Evolutionary conservation across 2,329 filamentous ascomycete genomes (phyloP).

Genomic region (Xylariales sp.): DNA sequence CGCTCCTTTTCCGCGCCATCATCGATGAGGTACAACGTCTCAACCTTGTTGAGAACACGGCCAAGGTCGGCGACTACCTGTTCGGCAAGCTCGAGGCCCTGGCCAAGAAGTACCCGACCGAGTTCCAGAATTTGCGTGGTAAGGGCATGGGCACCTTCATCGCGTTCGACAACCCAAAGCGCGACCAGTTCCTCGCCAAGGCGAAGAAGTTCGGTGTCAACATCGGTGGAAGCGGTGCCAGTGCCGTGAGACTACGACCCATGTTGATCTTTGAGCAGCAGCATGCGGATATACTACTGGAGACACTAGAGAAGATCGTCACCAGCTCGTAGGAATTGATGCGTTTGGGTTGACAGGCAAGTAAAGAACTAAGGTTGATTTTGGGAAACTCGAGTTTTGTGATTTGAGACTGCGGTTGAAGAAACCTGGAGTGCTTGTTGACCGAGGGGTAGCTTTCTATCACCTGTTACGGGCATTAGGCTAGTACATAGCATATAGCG

Average conservation of each 20-base stretch:
- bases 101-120: slow-evolving; percentile 64
- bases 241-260: slow-evolving; percentile 73
- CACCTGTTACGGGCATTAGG: too few relatives aligned
- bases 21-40: slow-evolving; percentile 73
- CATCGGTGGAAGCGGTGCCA: slow-evolving; percentile 75
- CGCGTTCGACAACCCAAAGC: slow-evolving; percentile 77
- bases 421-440: too few relatives aligned
- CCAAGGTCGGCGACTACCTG: slow-evolving; percentile 72
- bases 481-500: too few relatives aligned
- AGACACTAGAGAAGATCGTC: slow-evolving; percentile 70
- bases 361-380: too few relatives aligned
- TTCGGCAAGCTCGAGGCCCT: slow-evolving; percentile 65
- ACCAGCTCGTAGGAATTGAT: slow-evolving; percentile 35
- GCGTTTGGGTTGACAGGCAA: too few relatives aligned
- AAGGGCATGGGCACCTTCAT: slow-evolving; percentile 90
- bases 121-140: slow-evolving; percentile 80
- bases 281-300: slow-evolving; percentile 82
- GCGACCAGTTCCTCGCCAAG: slow-evolving; percentile 73
- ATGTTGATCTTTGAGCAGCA: slow-evolving; percentile 92
- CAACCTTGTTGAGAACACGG: slow-evolving; percentile 75
- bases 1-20: slow-evolving; percentile 81
- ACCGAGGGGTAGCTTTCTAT: too few relatives aligned
- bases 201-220: slow-evolving; percentile 81
- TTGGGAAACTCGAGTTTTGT: too few relatives aligned
- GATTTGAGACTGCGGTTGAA: too few relatives aligned